A percentile compares a stretch with the other conserved stretches of the same genome.
Evolutionary conservation across 2,329 filamentous ascomycete species (phyloP).

Genomic region (Trichoderma atrobrunneum): DNA sequence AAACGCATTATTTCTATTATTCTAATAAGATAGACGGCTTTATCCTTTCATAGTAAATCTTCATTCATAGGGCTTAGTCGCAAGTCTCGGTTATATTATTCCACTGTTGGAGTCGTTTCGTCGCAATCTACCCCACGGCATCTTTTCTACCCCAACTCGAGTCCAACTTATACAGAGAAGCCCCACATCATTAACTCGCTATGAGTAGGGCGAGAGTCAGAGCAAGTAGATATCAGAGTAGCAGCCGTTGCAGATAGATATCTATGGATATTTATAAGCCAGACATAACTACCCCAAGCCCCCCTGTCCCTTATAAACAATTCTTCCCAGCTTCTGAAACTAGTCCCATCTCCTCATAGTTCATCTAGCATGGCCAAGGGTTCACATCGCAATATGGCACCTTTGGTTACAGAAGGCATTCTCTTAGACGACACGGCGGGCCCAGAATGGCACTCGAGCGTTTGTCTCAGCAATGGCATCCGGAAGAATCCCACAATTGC

Average conservation of each 20-base stretch:
- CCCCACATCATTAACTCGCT: background rate
- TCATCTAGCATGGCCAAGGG: background rate
- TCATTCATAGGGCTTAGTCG: background rate
- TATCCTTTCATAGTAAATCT: too few relatives aligned
- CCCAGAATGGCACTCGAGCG: background rate
- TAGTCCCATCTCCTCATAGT: background rate
- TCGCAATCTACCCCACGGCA: background rate
- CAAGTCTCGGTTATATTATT: background rate
- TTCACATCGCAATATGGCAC: background rate
- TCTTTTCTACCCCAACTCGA: conserved; percentile 6
- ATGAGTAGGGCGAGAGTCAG: background rate
- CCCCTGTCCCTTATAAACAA: background rate
- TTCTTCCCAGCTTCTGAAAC: background rate
- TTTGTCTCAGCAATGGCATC: background rate
- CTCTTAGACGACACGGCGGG: background rate
- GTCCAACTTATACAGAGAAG: background rate
- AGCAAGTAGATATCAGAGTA: background rate
- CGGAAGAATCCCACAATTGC: background rate
- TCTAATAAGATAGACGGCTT: too few relatives aligned
- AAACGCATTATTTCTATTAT: too few relatives aligned
- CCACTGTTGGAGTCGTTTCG: background rate
- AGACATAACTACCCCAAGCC: background rate
- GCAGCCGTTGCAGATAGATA: background rate
- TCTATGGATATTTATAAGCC: background rate
- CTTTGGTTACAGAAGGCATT: background rate